Evolutionary conservation across 169 alveolate species (phyloP).

Genomic region (Babesia microti): DNA sequence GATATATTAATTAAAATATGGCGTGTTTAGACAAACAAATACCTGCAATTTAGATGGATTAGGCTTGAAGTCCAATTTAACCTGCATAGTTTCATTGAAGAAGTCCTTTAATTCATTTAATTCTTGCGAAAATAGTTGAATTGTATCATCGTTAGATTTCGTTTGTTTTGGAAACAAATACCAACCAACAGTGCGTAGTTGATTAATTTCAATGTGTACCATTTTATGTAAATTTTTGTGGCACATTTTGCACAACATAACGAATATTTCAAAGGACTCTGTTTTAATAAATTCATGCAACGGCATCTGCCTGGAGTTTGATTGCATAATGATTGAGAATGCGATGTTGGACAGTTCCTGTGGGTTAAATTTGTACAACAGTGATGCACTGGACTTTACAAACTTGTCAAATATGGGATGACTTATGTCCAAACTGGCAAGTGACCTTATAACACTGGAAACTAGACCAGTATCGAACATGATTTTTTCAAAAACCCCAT

Average conservation of each 20-base stretch:
- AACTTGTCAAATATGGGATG: slow-evolving; percentile 14
- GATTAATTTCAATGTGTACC: slow-evolving; percentile 37
- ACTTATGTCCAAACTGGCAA: slow-evolving; percentile 21
- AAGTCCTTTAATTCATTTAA: too few relatives aligned
- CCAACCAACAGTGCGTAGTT: slow-evolving; percentile 15
- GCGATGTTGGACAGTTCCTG: slow-evolving; percentile 41
- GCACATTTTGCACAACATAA: slow-evolving; percentile 4
- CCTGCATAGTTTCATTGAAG: slow-evolving; percentile 9
- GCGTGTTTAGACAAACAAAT: background rate
- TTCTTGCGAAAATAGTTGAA: too few relatives aligned
- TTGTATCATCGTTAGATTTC: too few relatives aligned
- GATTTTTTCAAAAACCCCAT: too few relatives aligned
- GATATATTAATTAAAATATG: background rate
- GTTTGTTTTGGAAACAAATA: too few relatives aligned
- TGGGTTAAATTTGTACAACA: slow-evolving; percentile 15
- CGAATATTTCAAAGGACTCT: slow-evolving; percentile 3
- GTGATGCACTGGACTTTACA: slow-evolving; percentile 6
- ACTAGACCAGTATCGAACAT: slow-evolving; percentile 24
- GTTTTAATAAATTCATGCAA: slow-evolving; percentile 1
- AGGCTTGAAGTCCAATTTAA: slow-evolving; percentile 21
- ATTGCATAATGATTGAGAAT: slow-evolving; percentile 33
- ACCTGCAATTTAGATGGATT: slow-evolving; percentile 48
- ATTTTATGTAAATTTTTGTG: slow-evolving; percentile 5
- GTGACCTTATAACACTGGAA: slow-evolving; percentile 37
- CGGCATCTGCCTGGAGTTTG: slow-evolving; percentile 14